Base-by-base conservation (phyloP, 768 basidiomycete species). In the Lactifluus echinatus region DNA sequence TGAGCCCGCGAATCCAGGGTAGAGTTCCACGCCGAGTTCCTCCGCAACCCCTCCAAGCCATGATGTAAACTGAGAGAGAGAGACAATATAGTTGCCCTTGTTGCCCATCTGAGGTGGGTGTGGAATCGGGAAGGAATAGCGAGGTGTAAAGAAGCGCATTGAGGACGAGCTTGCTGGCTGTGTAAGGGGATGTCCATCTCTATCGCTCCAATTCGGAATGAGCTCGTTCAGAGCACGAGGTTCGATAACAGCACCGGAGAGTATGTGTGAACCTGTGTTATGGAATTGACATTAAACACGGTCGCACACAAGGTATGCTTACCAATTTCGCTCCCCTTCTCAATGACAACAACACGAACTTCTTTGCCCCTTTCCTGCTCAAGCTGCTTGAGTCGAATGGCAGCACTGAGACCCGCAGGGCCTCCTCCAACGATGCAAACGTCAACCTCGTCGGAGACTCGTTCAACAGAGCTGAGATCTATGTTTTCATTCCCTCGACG, bases 81-180 rank as follows among this genome's bases (percentile, higher is more conserved):
- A 95, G 39, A 89, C 74, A 67, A 98, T 84, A 70, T 91, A 97
- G 73, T 97, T 99, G 47, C 94, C 87, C 28, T 86, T 80, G 76
- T 96, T 96, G 66, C 77, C 75, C 96, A 99, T 99, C 70, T 97
- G 94, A 0, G 95, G 94, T 3, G 96, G 95, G 67, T 97, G 94
- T 0, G 93, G 96, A 46, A 97, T 82, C 12, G 91, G 92, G 59
- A 93, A 72, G 11, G 87, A 79, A 53, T 68, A 67, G 15, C 75
- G 81, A 19, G 75, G 58, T 11, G 94, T 93, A 61, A 99, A 77
- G 67, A 83, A 91, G 42, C 89, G 82, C 95, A 99, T 98, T 11
- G 75, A 71, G 23, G 86, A 88, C 26, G 81, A 83, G 0, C 80
- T 84, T 0, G 93, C 91, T 0, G 83, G 82, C 65, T 89, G 89